Conservation (phyloP, 2,329 filamentous ascomycete genomes). For the Graphium sp. region DNA sequence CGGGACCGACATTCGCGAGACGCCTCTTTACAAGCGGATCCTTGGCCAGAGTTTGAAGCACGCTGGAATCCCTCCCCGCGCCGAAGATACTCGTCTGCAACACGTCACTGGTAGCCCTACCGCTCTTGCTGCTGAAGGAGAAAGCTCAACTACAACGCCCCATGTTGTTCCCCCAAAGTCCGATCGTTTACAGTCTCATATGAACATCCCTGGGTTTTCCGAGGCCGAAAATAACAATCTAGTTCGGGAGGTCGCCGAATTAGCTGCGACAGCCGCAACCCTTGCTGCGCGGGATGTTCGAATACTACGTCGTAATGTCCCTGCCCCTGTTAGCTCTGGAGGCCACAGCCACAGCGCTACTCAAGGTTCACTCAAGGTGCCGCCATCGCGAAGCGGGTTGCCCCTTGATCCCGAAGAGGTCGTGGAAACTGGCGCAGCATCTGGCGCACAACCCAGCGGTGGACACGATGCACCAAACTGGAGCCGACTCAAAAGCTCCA, state of each 20-base stretch:
- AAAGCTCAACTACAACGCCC: constrained; percentile 29
- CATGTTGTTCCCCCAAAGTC: constrained; percentile 63
- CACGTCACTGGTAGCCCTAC: constrained; percentile 13
- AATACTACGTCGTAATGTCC: background rate
- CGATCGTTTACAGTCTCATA: constrained; percentile 21
- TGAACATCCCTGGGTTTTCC: constrained; percentile 52
- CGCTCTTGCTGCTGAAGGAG: constrained; percentile 16
- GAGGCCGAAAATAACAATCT: constrained; percentile 69
- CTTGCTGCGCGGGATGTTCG: constrained; percentile 66
- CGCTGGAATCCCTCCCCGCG: constrained; percentile 46
- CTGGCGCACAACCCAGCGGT: constrained; percentile 26
- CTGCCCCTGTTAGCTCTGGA: constrained; percentile 6
- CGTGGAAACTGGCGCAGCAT: constrained; percentile 7
- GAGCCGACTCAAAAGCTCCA: constrained; percentile 77
- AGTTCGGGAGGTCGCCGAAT: constrained; percentile 77
- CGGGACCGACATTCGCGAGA: constrained; percentile 62
- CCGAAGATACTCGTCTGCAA: constrained; percentile 25
- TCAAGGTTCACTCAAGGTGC: constrained; percentile 1
- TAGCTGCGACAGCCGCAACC: constrained; percentile 80
- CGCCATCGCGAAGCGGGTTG: constrained; percentile 3
- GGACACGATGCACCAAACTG: constrained; percentile 98
- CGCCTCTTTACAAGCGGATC: constrained; percentile 82
- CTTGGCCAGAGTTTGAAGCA: constrained; percentile 80
- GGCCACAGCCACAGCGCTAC: constrained; percentile 14
- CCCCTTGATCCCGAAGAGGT: constrained; percentile 4